Evolutionary conservation across 352 stramenopile genomes (phyloP).

Genomic region (Phytophthora constricta): DNA sequence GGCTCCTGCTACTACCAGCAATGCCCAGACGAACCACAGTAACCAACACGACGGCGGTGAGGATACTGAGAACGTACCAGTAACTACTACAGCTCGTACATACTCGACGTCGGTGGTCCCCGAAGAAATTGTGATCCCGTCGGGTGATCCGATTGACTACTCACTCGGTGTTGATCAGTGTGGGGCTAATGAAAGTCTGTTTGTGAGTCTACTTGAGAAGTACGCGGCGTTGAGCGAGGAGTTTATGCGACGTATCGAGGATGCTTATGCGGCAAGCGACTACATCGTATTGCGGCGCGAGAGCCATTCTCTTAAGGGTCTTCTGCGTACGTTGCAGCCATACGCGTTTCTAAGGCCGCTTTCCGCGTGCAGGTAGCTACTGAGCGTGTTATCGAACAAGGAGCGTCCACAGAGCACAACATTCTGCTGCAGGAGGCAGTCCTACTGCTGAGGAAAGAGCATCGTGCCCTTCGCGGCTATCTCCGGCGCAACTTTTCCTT

Average conservation of each 20-base stretch:
- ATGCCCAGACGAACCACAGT: conserved; percentile 23
- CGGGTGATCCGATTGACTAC: conserved; percentile 84
- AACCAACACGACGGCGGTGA: conserved; percentile 32
- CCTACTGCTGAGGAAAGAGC: conserved; percentile 75
- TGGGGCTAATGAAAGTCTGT: conserved; percentile 82
- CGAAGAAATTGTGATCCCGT: conserved; percentile 78
- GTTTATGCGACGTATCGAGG: conserved; percentile 81
- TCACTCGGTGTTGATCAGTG: conserved; percentile 83
- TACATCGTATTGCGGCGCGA: conserved; percentile 74
- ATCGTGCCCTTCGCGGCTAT: conserved; percentile 78
- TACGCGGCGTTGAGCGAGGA: conserved; percentile 74
- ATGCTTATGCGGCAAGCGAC: conserved; percentile 55
- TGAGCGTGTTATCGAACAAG: conserved; percentile 76
- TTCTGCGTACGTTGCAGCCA: conserved; percentile 82
- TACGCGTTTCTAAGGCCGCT: conserved; percentile 83
- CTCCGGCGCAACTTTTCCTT: conserved; percentile 87
- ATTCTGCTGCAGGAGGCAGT: conserved; percentile 51
- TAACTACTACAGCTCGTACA: conserved; percentile 47
- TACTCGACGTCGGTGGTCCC: conserved; percentile 53
- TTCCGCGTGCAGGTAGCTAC: conserved; percentile 83
- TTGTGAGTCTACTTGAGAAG: conserved; percentile 84
- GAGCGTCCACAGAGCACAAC: conserved; percentile 41
- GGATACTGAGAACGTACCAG: conserved; percentile 29
- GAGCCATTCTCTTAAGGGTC: conserved; percentile 89
- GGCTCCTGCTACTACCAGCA: not conserved